phyloP scores from a whole-genome alignment of 257 asterid species.

The Fraxinus pennsylvanica region DNA sequence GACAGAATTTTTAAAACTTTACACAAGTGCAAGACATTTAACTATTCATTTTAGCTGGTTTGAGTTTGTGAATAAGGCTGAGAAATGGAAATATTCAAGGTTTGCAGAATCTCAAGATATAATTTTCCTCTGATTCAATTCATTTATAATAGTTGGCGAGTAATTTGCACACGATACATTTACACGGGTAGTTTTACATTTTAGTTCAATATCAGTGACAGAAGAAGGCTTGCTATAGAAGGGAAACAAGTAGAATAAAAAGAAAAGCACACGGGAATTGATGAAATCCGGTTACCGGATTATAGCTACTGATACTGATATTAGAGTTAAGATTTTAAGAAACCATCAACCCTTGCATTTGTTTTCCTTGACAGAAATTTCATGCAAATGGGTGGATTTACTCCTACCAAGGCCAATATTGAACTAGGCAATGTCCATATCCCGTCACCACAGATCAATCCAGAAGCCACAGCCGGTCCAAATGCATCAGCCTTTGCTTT shows the following conservation, averaged over 20 bases:
- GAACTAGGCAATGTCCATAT: not conserved
- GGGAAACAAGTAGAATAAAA: not conserved
- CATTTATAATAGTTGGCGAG: not conserved
- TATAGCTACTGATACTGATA: not conserved
- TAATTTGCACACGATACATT: not conserved
- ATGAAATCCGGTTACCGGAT: not conserved
- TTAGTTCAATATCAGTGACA: not conserved
- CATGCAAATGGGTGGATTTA: conserved; percentile 8
- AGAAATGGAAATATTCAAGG: not conserved
- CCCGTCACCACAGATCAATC: not conserved
- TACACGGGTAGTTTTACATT: not conserved
- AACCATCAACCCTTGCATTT: not conserved
- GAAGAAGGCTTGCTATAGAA: not conserved
- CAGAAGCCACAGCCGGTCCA: conserved; percentile 2
- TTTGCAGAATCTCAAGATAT: not conserved
- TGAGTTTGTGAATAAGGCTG: not conserved
- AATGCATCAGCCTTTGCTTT: not conserved
- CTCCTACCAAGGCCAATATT: not conserved
- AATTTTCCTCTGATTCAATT: not conserved
- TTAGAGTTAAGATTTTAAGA: not conserved
- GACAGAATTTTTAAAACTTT: not conserved
- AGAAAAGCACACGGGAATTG: not conserved
- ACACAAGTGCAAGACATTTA: not conserved
- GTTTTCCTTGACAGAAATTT: not conserved
- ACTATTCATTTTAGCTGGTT: too few species aligned